Evolutionary conservation across 805 yeast species (phyloP).

Genomic region (Starmerella bacillaris): DNA sequence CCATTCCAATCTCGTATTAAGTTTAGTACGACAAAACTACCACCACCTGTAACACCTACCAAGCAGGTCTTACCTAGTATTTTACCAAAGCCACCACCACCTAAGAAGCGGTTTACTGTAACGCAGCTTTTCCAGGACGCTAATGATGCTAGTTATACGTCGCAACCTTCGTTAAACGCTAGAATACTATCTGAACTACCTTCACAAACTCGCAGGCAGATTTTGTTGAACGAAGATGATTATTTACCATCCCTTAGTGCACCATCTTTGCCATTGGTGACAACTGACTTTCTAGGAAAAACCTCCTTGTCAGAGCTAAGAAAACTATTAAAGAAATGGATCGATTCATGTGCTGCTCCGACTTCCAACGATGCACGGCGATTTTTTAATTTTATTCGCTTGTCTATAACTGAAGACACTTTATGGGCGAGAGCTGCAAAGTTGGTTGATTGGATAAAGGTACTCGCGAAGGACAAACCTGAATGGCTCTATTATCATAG

Average conservation of each 20-base stretch:
- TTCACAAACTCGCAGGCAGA: conserved; percentile 41
- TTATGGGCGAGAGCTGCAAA: conserved; percentile 6
- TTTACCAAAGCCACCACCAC: not conserved
- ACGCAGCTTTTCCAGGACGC: conserved; percentile 11
- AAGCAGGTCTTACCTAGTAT: not conserved
- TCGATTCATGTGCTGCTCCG: conserved; percentile 2
- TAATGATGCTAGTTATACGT: not conserved
- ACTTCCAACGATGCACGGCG: conserved; percentile 7
- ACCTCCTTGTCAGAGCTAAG: not conserved
- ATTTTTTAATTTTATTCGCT: conserved; percentile 5
- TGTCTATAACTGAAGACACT: conserved; percentile 3
- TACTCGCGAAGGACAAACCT: not conserved
- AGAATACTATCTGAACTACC: conserved; percentile 39
- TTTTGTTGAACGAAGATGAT: conserved; percentile 21
- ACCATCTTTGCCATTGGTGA: not conserved
- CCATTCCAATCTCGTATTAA: not conserved
- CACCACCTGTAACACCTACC: not conserved
- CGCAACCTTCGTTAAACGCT: no score
- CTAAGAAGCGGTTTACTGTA: conserved; percentile 9
- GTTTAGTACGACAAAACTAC: not conserved
- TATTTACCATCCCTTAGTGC: conserved; percentile 3
- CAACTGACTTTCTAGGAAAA: conserved; percentile 5
- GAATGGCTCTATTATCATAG: conserved; percentile 3
- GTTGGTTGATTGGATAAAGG: conserved; percentile 2
- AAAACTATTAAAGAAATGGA: conserved; percentile 5